phyloP scores from a whole-genome alignment of 352 stramenopile species.

The Pythium aquatile region DNA sequence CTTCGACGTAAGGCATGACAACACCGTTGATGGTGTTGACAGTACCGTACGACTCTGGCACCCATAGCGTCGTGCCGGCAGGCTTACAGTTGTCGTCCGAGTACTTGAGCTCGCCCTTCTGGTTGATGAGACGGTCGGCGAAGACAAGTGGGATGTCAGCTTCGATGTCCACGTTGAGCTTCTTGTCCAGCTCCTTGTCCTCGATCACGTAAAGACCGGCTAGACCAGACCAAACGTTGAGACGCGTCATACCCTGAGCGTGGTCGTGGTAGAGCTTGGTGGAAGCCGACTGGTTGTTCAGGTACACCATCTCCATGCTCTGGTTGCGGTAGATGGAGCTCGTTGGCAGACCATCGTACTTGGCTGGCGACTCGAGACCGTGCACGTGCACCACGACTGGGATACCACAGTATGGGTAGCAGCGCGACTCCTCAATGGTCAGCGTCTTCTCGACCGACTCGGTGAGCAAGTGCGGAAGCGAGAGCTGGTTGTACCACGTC shows the following conservation, averaged over 20 bases:
- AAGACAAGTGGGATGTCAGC: conserved; percentile 62
- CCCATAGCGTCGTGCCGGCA: conserved; percentile 40
- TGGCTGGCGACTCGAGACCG: conserved; percentile 59
- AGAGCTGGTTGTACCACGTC: conserved; percentile 48
- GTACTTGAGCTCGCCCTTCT: conserved; percentile 57
- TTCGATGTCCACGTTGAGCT: conserved; percentile 53
- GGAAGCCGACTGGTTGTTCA: conserved; percentile 67
- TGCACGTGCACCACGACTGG: conserved; percentile 61
- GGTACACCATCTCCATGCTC: conserved; percentile 46
- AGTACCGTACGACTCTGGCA: conserved; percentile 60
- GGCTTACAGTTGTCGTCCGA: conserved; percentile 60
- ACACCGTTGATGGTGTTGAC: conserved; percentile 69
- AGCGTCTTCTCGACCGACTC: conserved; percentile 48
- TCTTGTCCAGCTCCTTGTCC: conserved; percentile 43
- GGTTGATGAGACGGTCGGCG: conserved; percentile 48
- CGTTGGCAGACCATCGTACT: conserved; percentile 57
- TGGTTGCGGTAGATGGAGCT: conserved; percentile 72
- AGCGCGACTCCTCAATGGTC: conserved; percentile 45
- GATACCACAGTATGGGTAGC: conserved; percentile 67
- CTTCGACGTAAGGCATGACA: conserved; percentile 65
- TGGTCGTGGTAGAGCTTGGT: conserved; percentile 80
- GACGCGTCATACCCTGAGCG: conserved; percentile 56
- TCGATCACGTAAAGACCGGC: conserved; percentile 60
- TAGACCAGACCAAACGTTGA: conserved; percentile 67
- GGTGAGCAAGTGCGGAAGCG: conserved; percentile 45